Evolutionary conservation across 257 asterid genomes (phyloP), one percentile per base, ranked within the genome.

Genomic region (Gentiana straminea): DNA sequence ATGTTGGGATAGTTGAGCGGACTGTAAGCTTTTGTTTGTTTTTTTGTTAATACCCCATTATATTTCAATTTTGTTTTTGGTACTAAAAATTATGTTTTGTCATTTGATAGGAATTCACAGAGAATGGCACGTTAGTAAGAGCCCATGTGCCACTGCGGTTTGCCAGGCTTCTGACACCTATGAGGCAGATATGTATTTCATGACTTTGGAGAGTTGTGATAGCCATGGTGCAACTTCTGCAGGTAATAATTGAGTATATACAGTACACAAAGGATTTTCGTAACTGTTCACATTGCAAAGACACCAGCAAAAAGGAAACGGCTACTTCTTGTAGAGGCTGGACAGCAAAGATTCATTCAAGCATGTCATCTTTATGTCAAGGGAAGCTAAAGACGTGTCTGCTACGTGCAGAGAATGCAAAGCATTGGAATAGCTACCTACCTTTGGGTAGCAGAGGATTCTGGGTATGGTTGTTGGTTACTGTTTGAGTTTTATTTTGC

Each of bases 81-180:
- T 7, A 50, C 8, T 49, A 12, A 13, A 7, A 7, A 4, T 24
- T 5, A 41, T 37, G 13, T 43, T 7, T 2, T 44, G 24, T 60
- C 53, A n/a, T 63, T 38, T 64, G 54, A 50, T 52, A 91, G 96
- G 96, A 83, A 70, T 87, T 87, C 70, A 75, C 77, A 0, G 96
- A 85, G 65, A 72, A 68, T 57, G 98, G 96, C 72, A 79, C 96
- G 49, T 41, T 83, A 63, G 77, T 91, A 38, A 70, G 84, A 73
- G 98, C 95, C 52, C 69, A 87, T 59, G 98, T 91, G 49, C 98
- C 98, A 38, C 94, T 91, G 51, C 94, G 95, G 48, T 87, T 83
- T 49, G 95, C 98, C 35, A 79, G 96, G 75, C 82, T 87, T 66
- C 94, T 87, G 57, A 91, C 90, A 15, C 96, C 96, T 4, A 78